Evolutionary conservation across 345 rosid species (phyloP), one percentile per base, ranked within the genome.

Genomic region (Populus tremula): DNA sequence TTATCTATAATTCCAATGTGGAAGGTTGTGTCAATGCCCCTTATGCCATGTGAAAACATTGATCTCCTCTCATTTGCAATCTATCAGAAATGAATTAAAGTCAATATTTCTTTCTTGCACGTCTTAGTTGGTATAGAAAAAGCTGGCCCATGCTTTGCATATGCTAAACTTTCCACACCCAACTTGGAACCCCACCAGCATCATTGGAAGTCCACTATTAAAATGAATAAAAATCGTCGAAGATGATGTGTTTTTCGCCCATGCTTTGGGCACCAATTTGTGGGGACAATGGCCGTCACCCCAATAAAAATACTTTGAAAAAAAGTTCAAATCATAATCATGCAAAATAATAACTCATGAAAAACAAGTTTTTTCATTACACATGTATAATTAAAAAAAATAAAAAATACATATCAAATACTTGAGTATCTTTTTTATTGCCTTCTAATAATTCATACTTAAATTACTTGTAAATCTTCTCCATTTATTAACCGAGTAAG

Each of bases 251-350:
- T 5, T 70, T 61, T 71, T 11, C 43, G 47, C 70, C 67, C 72
- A 36, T 18, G 67, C 14, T 41, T 67, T 67, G 27, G 16, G 65
- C 73, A 72, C 13, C 69, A 56, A 54, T 53, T 78, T 70, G 76
- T 69, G 84, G 73, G 54, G 68, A 56, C 50, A 54, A 72, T 72
- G 38, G 68, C 25, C 78, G 68, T 75, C 56, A 66, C 67, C n/a
- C 68, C 36, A 4, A 0, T 33, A 33, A 33, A 33, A 33, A 33
- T 4, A 33, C 0, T 33, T 33, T 4, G 36, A 33, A 33, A 5
- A 0, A 33, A 33, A 33, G 36, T 33, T 33, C 5, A 4, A 33
- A 4, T 5, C 0, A 33, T 33, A 33, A 33, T 4, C 36, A 33
- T 33, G 36, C 5, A 33, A 33, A 33, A 0, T 33, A 33, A 33